Evolutionary conservation across 768 basidiomycete species (phyloP), one percentile per base, ranked within the genome.

Genomic region (Leucocoprinus birnbaumii): DNA sequence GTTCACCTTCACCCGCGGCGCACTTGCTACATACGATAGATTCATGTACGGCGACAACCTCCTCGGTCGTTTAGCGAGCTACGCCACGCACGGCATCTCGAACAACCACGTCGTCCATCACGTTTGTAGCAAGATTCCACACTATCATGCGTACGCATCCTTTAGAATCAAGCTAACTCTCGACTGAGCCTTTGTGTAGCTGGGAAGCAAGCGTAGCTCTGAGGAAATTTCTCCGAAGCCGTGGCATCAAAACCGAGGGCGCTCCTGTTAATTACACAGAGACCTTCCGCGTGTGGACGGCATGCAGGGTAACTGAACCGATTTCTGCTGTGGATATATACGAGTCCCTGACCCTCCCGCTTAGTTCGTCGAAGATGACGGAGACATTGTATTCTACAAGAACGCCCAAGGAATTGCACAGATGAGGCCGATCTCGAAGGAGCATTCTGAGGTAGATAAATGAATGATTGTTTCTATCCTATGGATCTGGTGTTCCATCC

Each of bases 101-200:
- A 93, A 96, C 76, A 95, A 93, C 26, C 94, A 96, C 68, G 87
- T 96, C 55, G 73, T 85, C 19, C 96, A 98, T 71, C 96, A 98
- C 70, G 83, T 96, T 57, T 85, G 80, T 58, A 91, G 87, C 81
- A 96, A 95, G 76, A 98, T 99, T 60, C 96, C 96, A 18, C 96
- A 99, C 69, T 98, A 94, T 69, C 75, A 92, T 58, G 90, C 91
- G 74, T 86, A 63, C 63, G 81, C 11, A 31, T 31, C 31, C 11
- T n/a, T 27, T 25, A 19, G 0, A 1, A 21, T 6, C n/a, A n/a
- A n/a, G n/a, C n/a, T n/a, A n/a, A n/a, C n/a, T 13, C 16, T 34
- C 26, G 19, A 10, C 14, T 63, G 41, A 18, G 4, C 38, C 34
- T 3, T 44, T 37, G 2, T n/a, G 18, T 56, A 86, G 86, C 68